These are phyloP conservation scores for Podospora sp. DNA, from an alignment of 495 filamentous ascomycete genomes.

Conservation along the genomic window DNA sequence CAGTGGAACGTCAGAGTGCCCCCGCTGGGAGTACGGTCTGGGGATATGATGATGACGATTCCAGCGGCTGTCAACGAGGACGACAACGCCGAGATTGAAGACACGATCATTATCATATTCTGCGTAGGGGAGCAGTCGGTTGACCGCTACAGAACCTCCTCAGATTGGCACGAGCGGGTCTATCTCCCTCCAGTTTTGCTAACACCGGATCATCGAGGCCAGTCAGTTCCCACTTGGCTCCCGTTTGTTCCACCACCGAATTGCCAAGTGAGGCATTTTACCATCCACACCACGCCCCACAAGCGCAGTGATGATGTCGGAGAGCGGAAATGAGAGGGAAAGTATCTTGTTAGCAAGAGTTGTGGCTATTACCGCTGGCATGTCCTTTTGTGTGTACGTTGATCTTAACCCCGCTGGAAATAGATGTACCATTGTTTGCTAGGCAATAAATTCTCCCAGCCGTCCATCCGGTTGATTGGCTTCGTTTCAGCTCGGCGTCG, in stretches of 20 bases:
- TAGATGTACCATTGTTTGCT: background rate
- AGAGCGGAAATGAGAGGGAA: background rate
- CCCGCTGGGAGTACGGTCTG: conserved; percentile 12
- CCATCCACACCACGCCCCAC: conserved; percentile 1
- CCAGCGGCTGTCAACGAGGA: conserved; percentile 20
- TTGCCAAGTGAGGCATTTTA: conserved; percentile 22
- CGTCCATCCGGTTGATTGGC: background rate
- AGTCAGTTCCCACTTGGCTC: conserved; percentile 12
- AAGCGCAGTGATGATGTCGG: background rate
- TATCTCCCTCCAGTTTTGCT: conserved; percentile 24
- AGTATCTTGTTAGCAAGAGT: background rate
- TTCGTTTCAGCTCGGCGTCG: background rate
- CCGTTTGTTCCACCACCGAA: conserved; percentile 27
- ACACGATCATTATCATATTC: conserved; percentile 25
- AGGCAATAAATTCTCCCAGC: background rate
- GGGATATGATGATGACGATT: conserved; percentile 20
- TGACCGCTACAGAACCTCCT: background rate
- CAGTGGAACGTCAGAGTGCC: conserved; percentile 24
- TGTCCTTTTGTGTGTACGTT: background rate
- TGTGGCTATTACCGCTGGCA: background rate
- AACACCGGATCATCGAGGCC: background rate
- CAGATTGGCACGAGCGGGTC: conserved; percentile 21
- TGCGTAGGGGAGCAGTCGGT: conserved; percentile 21
- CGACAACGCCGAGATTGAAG: conserved; percentile 18
- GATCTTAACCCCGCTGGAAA: background rate